A percentile compares a stretch with the other conserved stretches of the same genome.
phyloP scores from a whole-genome alignment of 1,284 basidiomycete species.

The Cutaneotrichosporon dermatis region DNA sequence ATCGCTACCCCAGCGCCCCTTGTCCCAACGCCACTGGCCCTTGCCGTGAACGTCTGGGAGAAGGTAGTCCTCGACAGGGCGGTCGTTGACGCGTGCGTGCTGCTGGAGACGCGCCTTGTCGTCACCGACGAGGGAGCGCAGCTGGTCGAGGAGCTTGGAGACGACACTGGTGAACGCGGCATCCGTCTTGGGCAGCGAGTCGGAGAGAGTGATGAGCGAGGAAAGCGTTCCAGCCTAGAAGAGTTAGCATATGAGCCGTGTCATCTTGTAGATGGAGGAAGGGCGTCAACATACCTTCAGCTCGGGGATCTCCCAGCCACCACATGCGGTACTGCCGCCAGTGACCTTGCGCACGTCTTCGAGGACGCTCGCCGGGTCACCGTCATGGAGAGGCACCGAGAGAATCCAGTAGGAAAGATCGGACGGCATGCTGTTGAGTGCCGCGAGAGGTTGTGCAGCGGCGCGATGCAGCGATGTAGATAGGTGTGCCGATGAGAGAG shows the following conservation, averaged over 20 bases:
- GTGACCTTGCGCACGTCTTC: constrained; percentile 48
- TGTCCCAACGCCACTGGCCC: constrained; percentile 73
- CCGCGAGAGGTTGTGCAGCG: not conserved
- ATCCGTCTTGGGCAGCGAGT: constrained; percentile 89
- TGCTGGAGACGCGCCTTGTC: constrained; percentile 76
- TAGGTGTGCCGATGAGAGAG: no score
- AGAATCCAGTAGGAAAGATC: constrained; percentile 56
- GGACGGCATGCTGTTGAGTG: constrained; percentile 49
- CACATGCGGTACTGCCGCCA: constrained; percentile 40
- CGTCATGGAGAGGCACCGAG: constrained; percentile 53
- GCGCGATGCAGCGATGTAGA: constrained; percentile 1
- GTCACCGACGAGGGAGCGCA: constrained; percentile 85
- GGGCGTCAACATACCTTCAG: constrained; percentile 41
- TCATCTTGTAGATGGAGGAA: no score
- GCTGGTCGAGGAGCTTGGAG: constrained; percentile 89
- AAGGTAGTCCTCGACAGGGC: constrained; percentile 74
- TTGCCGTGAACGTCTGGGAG: constrained; percentile 25
- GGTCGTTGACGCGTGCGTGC: constrained; percentile 73
- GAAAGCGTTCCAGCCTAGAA: constrained; percentile 88
- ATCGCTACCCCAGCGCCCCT: constrained; percentile 76
- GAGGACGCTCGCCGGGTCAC: constrained; percentile 52
- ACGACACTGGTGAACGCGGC: constrained; percentile 78
- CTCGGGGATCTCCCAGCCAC: constrained; percentile 46
- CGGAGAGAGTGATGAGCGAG: constrained; percentile 80
- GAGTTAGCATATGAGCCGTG: no score